Percentiles rank a stretch among this genome's conserved stretches.
Conservation (phyloP, 495 filamentous ascomycete genomes). For the Staphylotrichum longicolle region DNA sequence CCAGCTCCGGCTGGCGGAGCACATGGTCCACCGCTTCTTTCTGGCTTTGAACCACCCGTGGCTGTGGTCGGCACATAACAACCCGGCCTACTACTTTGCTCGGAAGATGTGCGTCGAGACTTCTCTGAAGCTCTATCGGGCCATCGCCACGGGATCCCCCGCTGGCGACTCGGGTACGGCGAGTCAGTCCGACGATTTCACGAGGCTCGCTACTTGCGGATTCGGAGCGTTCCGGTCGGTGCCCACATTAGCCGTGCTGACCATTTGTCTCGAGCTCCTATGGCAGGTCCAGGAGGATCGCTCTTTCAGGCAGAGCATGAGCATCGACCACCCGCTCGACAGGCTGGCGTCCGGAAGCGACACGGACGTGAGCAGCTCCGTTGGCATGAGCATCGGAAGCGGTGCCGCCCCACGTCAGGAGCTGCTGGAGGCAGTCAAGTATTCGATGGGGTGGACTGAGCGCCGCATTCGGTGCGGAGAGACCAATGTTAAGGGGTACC, state of each 20-base stretch:
- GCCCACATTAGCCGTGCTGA: constrained; percentile 42
- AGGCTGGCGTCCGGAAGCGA: constrained; percentile 25
- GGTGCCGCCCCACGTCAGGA: constrained; percentile 41
- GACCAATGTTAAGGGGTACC: constrained; percentile 55
- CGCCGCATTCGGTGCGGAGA: constrained; percentile 51
- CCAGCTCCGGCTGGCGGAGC: constrained; percentile 40
- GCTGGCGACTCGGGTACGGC: constrained; percentile 22
- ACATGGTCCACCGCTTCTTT: constrained; percentile 54
- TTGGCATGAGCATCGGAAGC: constrained; percentile 28
- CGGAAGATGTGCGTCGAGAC: constrained; percentile 48
- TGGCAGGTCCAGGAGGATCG: constrained; percentile 53
- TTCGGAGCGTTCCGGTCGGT: constrained; percentile 49
- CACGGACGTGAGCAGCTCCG: constrained; percentile 29
- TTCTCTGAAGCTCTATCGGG: constrained; percentile 43
- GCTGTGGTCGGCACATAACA: constrained; percentile 33
- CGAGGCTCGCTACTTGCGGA: constrained; percentile 43
- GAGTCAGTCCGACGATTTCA: constrained; percentile 39
- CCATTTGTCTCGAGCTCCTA: constrained; percentile 51
- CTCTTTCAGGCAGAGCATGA: constrained; percentile 41
- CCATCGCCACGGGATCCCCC: constrained; percentile 28
- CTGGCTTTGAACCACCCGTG: constrained; percentile 49
- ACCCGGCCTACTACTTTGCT: constrained; percentile 47
- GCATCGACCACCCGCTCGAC: constrained; percentile 28
- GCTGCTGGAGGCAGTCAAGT: constrained; percentile 47
- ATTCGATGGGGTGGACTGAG: constrained; percentile 46